Percentiles rank a stretch among this genome's conserved stretches.
Evolutionary conservation across 129 eudicot genomes (phyloP).

Genomic region (Lactuca saligna): DNA sequence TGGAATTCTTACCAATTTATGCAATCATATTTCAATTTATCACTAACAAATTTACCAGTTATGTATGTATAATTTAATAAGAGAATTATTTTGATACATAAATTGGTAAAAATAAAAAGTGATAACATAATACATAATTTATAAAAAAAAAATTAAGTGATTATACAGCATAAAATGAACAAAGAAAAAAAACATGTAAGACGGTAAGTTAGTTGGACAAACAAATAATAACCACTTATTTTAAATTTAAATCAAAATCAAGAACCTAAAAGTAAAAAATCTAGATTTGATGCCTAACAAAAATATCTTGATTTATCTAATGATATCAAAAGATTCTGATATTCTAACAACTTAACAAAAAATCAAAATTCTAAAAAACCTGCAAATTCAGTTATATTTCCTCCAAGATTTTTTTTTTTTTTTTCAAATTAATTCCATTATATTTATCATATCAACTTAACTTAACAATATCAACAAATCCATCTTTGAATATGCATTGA

Average conservation of each 20-base stretch:
- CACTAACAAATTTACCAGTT: not conserved
- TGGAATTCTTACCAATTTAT: not conserved
- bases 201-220: not conserved
- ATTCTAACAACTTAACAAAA: not conserved
- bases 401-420: slow-evolving; percentile 16
- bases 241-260: not conserved
- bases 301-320: slow-evolving; percentile 14
- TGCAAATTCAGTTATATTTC: slow-evolving; percentile 10
- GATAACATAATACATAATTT: not conserved
- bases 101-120: no score
- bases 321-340: slow-evolving; percentile 1
- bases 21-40: not conserved
- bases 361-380: not conserved
- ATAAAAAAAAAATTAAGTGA: not conserved
- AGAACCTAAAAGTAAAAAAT: not conserved
- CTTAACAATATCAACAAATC: not conserved
- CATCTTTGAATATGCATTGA: slow-evolving; percentile 2
- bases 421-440: not conserved
- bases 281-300: slow-evolving; percentile 25
- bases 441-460: not conserved
- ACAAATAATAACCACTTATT: not conserved
- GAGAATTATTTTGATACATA: not conserved
- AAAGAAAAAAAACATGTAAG: not conserved
- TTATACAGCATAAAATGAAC: not conserved
- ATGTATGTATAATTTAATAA: not conserved